Percentiles rank a stretch among this genome's conserved stretches.
Conservation (phyloP, 2,329 filamentous ascomycete genomes). For the Penicillium palitans region DNA sequence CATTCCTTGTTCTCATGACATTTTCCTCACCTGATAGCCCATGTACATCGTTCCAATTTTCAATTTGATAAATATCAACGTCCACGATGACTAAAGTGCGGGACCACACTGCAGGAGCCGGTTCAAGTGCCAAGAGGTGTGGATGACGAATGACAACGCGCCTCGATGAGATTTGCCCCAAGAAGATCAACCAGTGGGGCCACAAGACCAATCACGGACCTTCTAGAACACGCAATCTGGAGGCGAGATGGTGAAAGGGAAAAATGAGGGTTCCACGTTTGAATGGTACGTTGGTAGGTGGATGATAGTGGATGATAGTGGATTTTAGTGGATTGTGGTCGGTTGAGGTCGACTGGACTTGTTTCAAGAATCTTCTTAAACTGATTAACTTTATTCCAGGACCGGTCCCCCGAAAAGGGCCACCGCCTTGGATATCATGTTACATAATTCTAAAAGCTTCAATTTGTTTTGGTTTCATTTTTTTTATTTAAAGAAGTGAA, state of each 20-base stretch:
- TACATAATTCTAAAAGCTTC: not conserved
- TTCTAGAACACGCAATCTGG: slow-evolving; percentile 12
- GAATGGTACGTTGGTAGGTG: not conserved
- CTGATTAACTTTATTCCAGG: not conserved
- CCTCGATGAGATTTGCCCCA: slow-evolving; percentile 4
- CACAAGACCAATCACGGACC: slow-evolving; percentile 4
- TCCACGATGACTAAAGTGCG: not conserved
- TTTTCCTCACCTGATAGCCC: not conserved
- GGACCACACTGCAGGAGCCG: not conserved
- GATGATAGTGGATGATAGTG: not conserved
- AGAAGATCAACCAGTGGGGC: slow-evolving; percentile 6
- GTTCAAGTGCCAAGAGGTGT: not conserved
- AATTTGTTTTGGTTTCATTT: not conserved
- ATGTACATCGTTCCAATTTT: not conserved
- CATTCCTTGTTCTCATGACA: not conserved
- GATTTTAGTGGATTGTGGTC: not conserved
- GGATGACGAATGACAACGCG: slow-evolving; percentile 6
- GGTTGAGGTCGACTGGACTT: not conserved
- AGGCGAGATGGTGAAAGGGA: slow-evolving; percentile 9
- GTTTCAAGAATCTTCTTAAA: not conserved
- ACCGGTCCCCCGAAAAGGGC: too few species aligned
- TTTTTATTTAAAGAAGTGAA: not conserved
- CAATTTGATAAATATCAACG: not conserved
- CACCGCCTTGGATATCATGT: not conserved
- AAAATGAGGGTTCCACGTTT: not conserved